Percentiles rank a stretch among this genome's conserved stretches.
These are phyloP conservation scores for Boletellus ananas DNA, from an alignment of 768 basidiomycete species.

Conservation along the genomic window DNA sequence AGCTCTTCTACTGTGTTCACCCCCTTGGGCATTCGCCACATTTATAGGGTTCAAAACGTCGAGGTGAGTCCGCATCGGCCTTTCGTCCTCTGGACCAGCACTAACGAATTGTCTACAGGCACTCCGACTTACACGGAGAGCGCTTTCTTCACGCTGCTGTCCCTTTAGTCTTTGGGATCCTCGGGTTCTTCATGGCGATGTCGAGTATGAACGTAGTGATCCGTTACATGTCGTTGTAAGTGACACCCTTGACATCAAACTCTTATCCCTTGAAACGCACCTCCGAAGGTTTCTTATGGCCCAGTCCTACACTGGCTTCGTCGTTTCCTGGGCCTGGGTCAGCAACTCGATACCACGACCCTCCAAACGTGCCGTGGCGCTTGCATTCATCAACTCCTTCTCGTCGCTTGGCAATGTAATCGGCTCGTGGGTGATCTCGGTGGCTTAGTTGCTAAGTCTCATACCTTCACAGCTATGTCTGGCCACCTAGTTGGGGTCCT, in stretches of 20 bases:
- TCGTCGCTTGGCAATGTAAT: constrained; percentile 81
- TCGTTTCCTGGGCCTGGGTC: constrained; percentile 56
- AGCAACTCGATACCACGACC: constrained; percentile 67
- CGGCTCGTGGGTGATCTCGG: constrained; percentile 58
- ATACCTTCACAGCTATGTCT: constrained; percentile 48
- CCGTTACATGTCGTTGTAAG: constrained; percentile 65
- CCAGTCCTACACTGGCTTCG: constrained; percentile 68
- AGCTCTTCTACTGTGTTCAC: constrained; percentile 68
- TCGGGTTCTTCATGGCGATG: constrained; percentile 66
- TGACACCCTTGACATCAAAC: not conserved
- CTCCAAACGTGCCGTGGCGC: constrained; percentile 83
- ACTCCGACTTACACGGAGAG: constrained; percentile 69
- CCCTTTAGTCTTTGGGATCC: constrained; percentile 54
- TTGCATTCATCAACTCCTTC: constrained; percentile 79
- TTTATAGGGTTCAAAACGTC: constrained; percentile 51
- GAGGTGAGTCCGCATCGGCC: constrained; percentile 33
- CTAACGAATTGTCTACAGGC: constrained; percentile 34
- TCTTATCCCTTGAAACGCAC: not conserved
- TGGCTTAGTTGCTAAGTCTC: not conserved
- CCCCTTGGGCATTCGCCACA: constrained; percentile 64
- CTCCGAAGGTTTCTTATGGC: constrained; percentile 68
- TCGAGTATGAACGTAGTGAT: constrained; percentile 57
- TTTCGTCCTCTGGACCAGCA: not conserved
- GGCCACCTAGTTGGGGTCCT: constrained; percentile 68
- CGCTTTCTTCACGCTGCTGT: constrained; percentile 63